These are phyloP conservation scores for Geopyxis carbonaria DNA, from an alignment of 495 filamentous ascomycete species.

Conservation along the genomic window DNA sequence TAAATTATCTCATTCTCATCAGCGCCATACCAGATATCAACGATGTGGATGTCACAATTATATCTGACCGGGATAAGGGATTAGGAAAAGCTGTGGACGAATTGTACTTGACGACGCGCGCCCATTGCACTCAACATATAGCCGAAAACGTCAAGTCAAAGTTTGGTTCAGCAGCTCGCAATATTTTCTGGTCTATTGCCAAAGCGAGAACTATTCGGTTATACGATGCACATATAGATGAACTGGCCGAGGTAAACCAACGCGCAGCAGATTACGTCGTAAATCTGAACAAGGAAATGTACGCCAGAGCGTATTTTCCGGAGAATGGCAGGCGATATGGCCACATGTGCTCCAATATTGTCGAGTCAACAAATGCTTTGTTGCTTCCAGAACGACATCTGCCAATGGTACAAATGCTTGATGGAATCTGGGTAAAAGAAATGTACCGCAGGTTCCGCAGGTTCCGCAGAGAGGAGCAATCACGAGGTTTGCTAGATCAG, in stretches of 20 bases:
- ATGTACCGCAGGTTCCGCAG: constrained; percentile 4
- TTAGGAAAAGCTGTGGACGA: background rate
- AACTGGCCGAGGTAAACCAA: background rate
- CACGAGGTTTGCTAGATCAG: background rate
- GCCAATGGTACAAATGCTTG: constrained; percentile 6
- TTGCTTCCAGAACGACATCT: constrained; percentile 5
- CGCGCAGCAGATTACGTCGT: background rate
- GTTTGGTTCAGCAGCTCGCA: background rate
- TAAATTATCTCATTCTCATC: too few species aligned
- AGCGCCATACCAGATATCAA: constrained; percentile 8
- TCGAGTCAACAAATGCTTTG: constrained; percentile 9
- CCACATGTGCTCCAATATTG: constrained; percentile 9
- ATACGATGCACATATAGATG: background rate
- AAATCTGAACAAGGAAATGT: background rate
- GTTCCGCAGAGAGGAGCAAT: background rate
- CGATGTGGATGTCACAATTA: background rate
- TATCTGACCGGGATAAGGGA: constrained; percentile 8
- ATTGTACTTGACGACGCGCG: background rate
- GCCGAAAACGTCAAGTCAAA: constrained; percentile 2
- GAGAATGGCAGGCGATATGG: constrained; percentile 5
- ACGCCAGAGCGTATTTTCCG: constrained; percentile 2
- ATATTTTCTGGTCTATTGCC: constrained; percentile 6
- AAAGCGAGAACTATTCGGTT: background rate
- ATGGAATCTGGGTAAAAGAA: constrained; percentile 8
- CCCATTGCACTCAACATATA: constrained; percentile 3